Conservation (phyloP, 2,329 filamentous ascomycete genomes). For the Lasiodiplodia theobromae region DNA sequence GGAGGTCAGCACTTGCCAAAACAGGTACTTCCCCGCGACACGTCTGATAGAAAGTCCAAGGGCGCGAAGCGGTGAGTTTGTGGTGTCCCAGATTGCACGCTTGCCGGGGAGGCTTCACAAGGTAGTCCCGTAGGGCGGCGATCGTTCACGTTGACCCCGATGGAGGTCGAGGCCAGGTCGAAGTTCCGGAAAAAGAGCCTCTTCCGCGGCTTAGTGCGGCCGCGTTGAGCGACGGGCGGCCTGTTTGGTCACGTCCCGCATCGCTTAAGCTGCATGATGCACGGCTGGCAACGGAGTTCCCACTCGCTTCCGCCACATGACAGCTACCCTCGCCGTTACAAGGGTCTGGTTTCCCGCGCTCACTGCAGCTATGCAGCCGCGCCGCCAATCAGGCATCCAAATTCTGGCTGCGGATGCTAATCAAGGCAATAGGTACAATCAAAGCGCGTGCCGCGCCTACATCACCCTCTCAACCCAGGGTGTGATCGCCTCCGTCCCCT, state of each 20-base stretch:
- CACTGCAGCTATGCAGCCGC: conserved; percentile 24
- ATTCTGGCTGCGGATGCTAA: neutral
- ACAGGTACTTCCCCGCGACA: conserved; percentile 9
- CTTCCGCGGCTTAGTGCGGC: conserved; percentile 15
- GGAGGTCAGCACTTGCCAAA: conserved; percentile 24
- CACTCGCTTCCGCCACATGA: conserved; percentile 29
- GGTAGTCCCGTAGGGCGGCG: neutral
- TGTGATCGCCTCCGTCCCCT: conserved; percentile 21
- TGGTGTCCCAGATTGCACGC: neutral
- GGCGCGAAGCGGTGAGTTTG: conserved; percentile 13
- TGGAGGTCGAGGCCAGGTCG: neutral
- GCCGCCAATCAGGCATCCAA: neutral
- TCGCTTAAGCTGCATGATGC: conserved; percentile 30
- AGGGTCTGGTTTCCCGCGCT: conserved; percentile 24
- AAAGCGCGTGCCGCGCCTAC: conserved; percentile 25
- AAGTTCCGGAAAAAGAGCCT: conserved; percentile 8
- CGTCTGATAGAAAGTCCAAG: conserved; percentile 7
- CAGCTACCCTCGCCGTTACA: conserved; percentile 14
- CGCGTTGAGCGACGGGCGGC: conserved; percentile 17
- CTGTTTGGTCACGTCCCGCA: conserved; percentile 22
- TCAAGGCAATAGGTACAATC: conserved; percentile 17
- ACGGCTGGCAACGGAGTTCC: conserved; percentile 23
- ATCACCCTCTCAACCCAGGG: conserved; percentile 12
- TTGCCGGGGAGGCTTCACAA: neutral
- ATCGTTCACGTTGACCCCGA: neutral